Conservation (phyloP, 345 rosid genomes). For the Hibiscus syriacus region DNA sequence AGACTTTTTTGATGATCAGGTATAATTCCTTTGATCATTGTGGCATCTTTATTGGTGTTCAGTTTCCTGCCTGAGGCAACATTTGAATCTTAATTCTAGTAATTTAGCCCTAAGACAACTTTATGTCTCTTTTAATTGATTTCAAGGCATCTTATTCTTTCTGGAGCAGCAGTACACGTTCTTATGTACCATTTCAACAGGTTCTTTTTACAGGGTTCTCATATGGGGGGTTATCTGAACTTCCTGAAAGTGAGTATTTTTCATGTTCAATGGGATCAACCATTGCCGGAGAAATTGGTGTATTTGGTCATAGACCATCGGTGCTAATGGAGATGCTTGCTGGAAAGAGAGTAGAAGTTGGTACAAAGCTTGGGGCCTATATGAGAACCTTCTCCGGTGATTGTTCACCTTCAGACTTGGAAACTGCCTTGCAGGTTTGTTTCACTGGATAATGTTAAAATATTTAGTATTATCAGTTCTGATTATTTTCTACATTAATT, state of each 20-base stretch:
- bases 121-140: not conserved
- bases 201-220: conserved; percentile 92
- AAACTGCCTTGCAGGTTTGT: conserved; percentile 92
- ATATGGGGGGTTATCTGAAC: conserved; percentile 91
- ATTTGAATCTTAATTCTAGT: not conserved
- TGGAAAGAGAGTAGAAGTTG: conserved; percentile 93
- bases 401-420: conserved; percentile 89
- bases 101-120: not conserved
- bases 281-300: conserved; percentile 92
- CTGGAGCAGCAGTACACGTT: not conserved
- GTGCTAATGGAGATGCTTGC: conserved; percentile 89
- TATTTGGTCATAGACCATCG: conserved; percentile 82
- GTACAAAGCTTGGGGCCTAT: conserved; percentile 79
- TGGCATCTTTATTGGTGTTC: not conserved
- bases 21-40: conserved; percentile 15
- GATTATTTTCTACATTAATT: not conserved
- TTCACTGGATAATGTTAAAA: conserved; percentile 6
- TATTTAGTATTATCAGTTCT: not conserved
- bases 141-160: not conserved
- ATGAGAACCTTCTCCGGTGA: conserved; percentile 84
- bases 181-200: conserved; percentile 30
- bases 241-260: conserved; percentile 69
- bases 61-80: not conserved
- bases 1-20: conserved; percentile 93
- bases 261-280: conserved; percentile 90